Conservation (phyloP, 2,329 filamentous ascomycete genomes). For the Penicillium sp. region DNA sequence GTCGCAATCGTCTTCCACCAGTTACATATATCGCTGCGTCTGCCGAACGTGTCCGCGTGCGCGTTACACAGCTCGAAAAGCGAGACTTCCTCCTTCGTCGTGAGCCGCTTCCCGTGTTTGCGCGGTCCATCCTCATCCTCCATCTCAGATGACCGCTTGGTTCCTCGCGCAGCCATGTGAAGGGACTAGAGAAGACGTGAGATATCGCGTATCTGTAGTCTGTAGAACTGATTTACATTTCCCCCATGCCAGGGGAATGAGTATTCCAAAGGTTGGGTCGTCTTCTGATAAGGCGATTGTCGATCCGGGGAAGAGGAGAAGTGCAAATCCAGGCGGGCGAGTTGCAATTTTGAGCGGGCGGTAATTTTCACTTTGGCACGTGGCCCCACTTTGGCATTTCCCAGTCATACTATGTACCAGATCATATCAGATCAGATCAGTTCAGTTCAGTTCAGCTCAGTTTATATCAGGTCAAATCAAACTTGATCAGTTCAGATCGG, state of each 20-base stretch:
- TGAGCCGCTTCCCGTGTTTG: slow-evolving; percentile 44
- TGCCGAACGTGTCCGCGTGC: slow-evolving; percentile 41
- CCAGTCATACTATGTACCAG: too few relatives aligned
- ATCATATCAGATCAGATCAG: too few relatives aligned
- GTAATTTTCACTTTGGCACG: slow-evolving; percentile 10
- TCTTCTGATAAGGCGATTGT: slow-evolving; percentile 1
- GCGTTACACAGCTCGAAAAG: slow-evolving; percentile 48
- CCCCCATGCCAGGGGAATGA: too few relatives aligned
- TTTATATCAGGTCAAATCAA: too few relatives aligned
- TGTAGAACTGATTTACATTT: too few relatives aligned
- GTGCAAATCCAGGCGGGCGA: slow-evolving; percentile 8
- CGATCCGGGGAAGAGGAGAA: slow-evolving; percentile 11
- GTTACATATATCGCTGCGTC: slow-evolving; percentile 47
- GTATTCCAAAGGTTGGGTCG: too few relatives aligned
- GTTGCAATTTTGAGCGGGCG: slow-evolving; percentile 13
- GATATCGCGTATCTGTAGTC: too few relatives aligned
- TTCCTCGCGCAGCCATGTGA: neutral
- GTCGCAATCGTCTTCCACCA: slow-evolving; percentile 46
- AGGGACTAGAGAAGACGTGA: too few relatives aligned
- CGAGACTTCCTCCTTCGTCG: slow-evolving; percentile 44
- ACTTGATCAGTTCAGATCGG: too few relatives aligned
- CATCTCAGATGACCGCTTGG: neutral
- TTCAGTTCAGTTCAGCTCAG: too few relatives aligned
- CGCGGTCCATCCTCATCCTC: slow-evolving; percentile 25
- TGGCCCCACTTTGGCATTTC: neutral